phyloP scores from a whole-genome alignment of 371 early-diverging fungal species.

The Rhizopus sp. region DNA sequence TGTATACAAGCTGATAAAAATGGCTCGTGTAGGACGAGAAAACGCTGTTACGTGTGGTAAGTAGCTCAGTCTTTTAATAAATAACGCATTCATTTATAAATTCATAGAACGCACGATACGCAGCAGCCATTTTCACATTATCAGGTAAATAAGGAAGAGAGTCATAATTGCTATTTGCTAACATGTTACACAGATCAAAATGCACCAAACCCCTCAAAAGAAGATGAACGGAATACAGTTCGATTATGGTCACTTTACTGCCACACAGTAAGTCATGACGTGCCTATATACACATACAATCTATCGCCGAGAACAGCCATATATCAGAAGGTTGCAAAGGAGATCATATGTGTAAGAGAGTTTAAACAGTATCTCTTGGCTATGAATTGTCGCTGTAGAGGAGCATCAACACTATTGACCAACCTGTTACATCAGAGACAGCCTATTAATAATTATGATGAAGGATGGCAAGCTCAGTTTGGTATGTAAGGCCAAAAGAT shows the following conservation, averaged over 20 bases:
- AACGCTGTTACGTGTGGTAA: slow-evolving; percentile 45
- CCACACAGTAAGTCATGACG: slow-evolving; percentile 39
- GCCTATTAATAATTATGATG: slow-evolving; percentile 55
- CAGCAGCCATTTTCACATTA: slow-evolving; percentile 46
- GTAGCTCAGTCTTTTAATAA: slow-evolving; percentile 6
- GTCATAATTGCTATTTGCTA: background rate
- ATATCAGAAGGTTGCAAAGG: slow-evolving; percentile 63
- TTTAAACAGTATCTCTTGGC: slow-evolving; percentile 69
- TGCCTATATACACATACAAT: slow-evolving; percentile 67
- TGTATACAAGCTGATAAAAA: slow-evolving; percentile 34
- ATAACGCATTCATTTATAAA: background rate
- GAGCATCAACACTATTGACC: slow-evolving; percentile 63
- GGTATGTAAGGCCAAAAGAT: slow-evolving; percentile 28
- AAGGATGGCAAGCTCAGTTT: slow-evolving; percentile 74
- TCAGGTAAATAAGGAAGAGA: slow-evolving; percentile 31
- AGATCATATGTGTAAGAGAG: slow-evolving; percentile 66
- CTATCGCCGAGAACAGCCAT: slow-evolving; percentile 64
- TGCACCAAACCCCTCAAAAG: slow-evolving; percentile 37
- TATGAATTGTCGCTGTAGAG: slow-evolving; percentile 65
- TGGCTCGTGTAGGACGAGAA: slow-evolving; percentile 17
- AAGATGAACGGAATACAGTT: slow-evolving; percentile 58
- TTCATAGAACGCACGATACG: slow-evolving; percentile 32
- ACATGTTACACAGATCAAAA: slow-evolving; percentile 32
- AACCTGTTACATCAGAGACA: slow-evolving; percentile 66
- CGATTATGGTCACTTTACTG: slow-evolving; percentile 64